Evolutionary conservation across 2,329 filamentous ascomycete genomes (phyloP).

Genomic region (Fusarium paranaense): DNA sequence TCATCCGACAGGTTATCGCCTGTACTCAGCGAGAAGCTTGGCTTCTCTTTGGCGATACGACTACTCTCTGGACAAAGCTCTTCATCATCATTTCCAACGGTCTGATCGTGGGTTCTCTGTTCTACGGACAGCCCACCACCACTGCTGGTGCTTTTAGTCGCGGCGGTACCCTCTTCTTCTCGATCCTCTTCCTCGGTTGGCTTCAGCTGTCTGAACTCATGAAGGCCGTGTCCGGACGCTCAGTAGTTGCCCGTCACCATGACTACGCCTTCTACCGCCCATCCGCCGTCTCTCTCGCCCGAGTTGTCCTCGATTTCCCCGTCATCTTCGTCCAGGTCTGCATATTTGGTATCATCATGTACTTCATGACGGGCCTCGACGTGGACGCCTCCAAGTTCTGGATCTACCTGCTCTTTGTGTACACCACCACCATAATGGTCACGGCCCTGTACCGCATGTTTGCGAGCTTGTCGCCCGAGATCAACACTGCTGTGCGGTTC

Average conservation of each 20-base stretch:
- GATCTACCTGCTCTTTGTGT: constrained; percentile 72
- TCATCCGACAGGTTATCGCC: constrained; percentile 75
- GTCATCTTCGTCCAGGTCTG: constrained; percentile 71
- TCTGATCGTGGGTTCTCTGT: constrained; percentile 82
- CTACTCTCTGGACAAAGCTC: constrained; percentile 80
- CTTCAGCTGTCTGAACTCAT: constrained; percentile 82
- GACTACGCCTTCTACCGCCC: constrained; percentile 66
- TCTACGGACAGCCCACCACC: constrained; percentile 72
- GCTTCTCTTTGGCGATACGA: constrained; percentile 80
- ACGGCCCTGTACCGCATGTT: constrained; percentile 65
- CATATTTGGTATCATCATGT: constrained; percentile 77
- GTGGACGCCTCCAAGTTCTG: constrained; percentile 74
- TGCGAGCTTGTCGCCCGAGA: constrained; percentile 66
- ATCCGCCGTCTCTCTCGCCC: constrained; percentile 65
- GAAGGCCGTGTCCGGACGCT: constrained; percentile 78
- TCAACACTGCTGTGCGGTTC: constrained; percentile 72
- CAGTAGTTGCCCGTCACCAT: constrained; percentile 63
- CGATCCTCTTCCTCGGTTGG: constrained; percentile 66
- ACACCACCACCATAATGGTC: constrained; percentile 65
- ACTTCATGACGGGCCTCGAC: constrained; percentile 80
- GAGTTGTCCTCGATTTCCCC: constrained; percentile 68
- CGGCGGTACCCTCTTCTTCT: constrained; percentile 61
- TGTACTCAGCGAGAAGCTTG: constrained; percentile 81
- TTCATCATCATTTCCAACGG: constrained; percentile 81
- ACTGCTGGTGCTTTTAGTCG: constrained; percentile 73